A percentile compares a stretch with the other conserved stretches of the same genome.
Conservation (phyloP, 768 basidiomycete species). For the Leccinum rimulosum region DNA sequence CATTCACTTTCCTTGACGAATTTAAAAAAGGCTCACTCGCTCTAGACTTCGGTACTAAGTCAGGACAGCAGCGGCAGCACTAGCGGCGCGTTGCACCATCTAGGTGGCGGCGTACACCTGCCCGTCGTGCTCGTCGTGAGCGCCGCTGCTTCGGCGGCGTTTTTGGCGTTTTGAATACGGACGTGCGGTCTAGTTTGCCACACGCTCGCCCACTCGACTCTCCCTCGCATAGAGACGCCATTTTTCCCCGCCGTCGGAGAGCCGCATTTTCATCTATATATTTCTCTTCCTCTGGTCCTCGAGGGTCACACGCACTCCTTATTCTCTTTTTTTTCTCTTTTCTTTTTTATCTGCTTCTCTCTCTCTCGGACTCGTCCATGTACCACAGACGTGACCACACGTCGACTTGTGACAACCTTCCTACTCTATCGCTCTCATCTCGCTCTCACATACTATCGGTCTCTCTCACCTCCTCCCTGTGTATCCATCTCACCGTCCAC, state of each 20-base stretch:
- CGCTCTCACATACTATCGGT: no score
- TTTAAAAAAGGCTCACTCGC: background rate
- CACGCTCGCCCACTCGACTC: background rate
- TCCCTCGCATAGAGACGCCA: background rate
- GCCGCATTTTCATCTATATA: background rate
- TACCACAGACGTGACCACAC: background rate
- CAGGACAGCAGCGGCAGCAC: background rate
- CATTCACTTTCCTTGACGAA: background rate
- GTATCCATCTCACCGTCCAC: background rate
- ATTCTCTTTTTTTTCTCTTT: background rate
- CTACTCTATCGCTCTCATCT: background rate
- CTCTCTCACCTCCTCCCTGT: background rate
- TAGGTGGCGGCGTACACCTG: slow-evolving; percentile 4
- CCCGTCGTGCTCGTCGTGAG: slow-evolving; percentile 4
- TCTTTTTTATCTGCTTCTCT: background rate
- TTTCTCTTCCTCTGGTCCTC: background rate
- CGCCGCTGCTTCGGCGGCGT: slow-evolving; percentile 1
- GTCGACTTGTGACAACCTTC: background rate
- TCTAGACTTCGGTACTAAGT: background rate
- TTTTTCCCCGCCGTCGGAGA: background rate
- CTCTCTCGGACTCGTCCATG: background rate
- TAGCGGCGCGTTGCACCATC: slow-evolving; percentile 14
- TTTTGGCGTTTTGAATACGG: background rate
- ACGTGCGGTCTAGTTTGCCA: background rate
- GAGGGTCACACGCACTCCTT: background rate